phyloP scores from a whole-genome alignment of 805 yeast species.

The Kodamaea hsintzibuensis region DNA sequence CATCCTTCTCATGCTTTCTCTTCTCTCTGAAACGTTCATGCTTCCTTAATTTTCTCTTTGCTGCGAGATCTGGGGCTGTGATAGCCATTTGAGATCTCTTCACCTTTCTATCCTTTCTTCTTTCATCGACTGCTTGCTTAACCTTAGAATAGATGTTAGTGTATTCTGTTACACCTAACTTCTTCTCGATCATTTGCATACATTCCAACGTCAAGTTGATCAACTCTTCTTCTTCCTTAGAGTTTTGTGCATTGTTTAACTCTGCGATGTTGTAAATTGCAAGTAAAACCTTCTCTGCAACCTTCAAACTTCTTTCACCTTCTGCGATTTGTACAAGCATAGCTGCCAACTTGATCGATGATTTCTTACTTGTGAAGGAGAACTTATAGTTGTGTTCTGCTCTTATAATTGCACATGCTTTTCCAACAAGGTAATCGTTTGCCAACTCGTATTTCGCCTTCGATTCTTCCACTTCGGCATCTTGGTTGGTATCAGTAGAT shows the following conservation, averaged over 20 bases:
- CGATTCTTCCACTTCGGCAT: conserved; percentile 21
- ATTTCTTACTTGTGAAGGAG: conserved; percentile 59
- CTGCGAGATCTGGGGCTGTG: conserved; percentile 78
- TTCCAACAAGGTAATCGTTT: conserved; percentile 61
- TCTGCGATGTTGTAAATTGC: conserved; percentile 55
- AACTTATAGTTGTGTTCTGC: conserved; percentile 58
- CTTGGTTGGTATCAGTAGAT: conserved; percentile 17
- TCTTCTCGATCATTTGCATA: conserved; percentile 61
- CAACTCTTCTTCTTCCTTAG: conserved; percentile 54
- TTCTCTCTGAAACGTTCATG: conserved; percentile 76
- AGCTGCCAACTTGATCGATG: conserved; percentile 71
- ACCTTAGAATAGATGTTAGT: conserved; percentile 62
- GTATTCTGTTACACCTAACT: conserved; percentile 71
- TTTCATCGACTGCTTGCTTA: conserved; percentile 54
- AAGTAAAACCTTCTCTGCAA: conserved; percentile 52
- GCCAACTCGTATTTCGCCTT: conserved; percentile 34
- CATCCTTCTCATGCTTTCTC: conserved; percentile 74
- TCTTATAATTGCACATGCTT: conserved; percentile 63
- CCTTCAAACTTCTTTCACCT: conserved; percentile 38
- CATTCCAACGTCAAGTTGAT: conserved; percentile 61
- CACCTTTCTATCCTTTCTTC: conserved; percentile 75
- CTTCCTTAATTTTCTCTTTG: conserved; percentile 72
- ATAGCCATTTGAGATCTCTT: conserved; percentile 76
- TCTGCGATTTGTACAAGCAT: conserved; percentile 55
- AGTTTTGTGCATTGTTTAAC: conserved; percentile 33